phyloP scores from a whole-genome alignment of 345 rosid genomes.

The Camelina neglecta region DNA sequence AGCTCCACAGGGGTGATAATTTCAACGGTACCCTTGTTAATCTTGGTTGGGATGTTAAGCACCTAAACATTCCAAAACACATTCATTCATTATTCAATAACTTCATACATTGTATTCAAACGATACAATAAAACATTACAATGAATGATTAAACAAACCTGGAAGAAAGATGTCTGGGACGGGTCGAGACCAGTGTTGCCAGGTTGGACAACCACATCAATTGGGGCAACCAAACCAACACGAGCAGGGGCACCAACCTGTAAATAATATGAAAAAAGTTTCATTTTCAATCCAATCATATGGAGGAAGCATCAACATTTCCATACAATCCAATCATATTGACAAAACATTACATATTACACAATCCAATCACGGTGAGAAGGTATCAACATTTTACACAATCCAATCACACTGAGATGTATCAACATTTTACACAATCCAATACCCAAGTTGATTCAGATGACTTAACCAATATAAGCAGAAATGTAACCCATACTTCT shows the following conservation, averaged over 20 bases:
- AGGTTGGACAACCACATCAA: conserved; percentile 96
- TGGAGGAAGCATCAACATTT: not conserved
- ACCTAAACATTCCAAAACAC: conserved; percentile 47
- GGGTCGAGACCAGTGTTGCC: conserved; percentile 99
- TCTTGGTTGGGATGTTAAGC: conserved; percentile 79
- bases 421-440: no score
- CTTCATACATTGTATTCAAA: not conserved
- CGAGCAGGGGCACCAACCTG: conserved; percentile 99
- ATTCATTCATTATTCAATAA: not conserved
- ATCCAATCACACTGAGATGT: no score
- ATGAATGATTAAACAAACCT: conserved; percentile 45
- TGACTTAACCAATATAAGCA: not conserved
- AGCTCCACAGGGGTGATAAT: conserved; percentile 84
- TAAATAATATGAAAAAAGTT: not conserved
- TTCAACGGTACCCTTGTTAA: conserved; percentile 88
- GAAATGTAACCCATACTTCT: not conserved
- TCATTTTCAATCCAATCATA: not conserved
- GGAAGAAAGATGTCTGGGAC: conserved; percentile 97
- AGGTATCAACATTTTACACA: not conserved
- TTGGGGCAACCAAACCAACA: conserved; percentile 95
- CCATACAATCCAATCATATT: not conserved
- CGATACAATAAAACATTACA: not conserved
- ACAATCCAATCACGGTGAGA: not conserved
- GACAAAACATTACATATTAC: not conserved
- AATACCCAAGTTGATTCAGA: no score